These are phyloP conservation scores for Aureobasidium sp. DNA, from an alignment of 2,329 filamentous ascomycete species.

Conservation along the genomic window DNA sequence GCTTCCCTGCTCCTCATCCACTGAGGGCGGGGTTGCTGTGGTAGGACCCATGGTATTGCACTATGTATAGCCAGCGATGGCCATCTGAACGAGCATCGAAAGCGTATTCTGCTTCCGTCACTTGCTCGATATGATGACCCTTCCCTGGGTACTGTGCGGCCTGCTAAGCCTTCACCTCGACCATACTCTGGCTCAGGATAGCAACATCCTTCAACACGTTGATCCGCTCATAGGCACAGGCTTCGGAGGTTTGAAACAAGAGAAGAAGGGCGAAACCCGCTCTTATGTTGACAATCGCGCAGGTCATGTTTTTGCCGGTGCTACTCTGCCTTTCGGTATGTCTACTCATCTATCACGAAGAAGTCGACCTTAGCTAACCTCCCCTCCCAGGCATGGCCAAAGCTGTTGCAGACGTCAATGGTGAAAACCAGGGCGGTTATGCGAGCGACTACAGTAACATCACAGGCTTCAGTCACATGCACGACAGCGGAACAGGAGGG, in stretches of 20 bases:
- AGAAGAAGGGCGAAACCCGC: slow-evolving; percentile 13
- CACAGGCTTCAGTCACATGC: slow-evolving; percentile 39
- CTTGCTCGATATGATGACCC: background rate
- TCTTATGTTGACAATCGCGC: slow-evolving; percentile 15
- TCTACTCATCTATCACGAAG: background rate
- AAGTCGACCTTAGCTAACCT: background rate
- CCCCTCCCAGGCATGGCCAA: slow-evolving; percentile 32
- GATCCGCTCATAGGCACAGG: slow-evolving; percentile 37
- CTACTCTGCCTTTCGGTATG: slow-evolving; percentile 35
- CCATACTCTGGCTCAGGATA: background rate
- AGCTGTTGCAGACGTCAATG: slow-evolving; percentile 38
- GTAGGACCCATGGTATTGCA: background rate
- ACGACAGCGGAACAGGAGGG: slow-evolving; percentile 43
- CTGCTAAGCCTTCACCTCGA: background rate
- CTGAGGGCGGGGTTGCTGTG: background rate
- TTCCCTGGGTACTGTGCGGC: background rate
- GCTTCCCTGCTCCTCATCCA: background rate
- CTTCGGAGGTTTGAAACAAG: slow-evolving; percentile 27
- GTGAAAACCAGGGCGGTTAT: slow-evolving; percentile 49
- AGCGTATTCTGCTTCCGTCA: background rate
- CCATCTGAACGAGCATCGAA: background rate
- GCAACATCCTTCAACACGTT: slow-evolving; percentile 29
- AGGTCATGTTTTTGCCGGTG: slow-evolving; percentile 39
- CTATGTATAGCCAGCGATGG: background rate
- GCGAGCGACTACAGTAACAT: slow-evolving; percentile 37